phyloP scores from a whole-genome alignment of 1,284 basidiomycete species.

The Leccinum pachyderme region DNA sequence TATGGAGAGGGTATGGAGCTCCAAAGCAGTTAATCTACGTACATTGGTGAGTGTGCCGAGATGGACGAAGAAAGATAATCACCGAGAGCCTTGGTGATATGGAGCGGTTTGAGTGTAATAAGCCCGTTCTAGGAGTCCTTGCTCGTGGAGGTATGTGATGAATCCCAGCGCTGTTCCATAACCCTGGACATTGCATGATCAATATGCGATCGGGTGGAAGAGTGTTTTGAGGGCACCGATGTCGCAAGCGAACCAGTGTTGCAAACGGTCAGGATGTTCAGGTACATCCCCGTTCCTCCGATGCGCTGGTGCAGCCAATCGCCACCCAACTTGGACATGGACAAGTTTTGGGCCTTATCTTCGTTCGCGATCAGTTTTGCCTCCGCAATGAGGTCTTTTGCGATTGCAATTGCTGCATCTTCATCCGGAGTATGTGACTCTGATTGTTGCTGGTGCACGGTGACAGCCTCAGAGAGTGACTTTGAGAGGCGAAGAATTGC shows the following conservation, averaged over 20 bases:
- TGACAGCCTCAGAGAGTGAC: slow-evolving; percentile 35
- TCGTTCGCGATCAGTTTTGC: slow-evolving; percentile 72
- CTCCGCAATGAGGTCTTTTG: slow-evolving; percentile 59
- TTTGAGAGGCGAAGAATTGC: slow-evolving; percentile 71
- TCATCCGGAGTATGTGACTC: slow-evolving; percentile 19
- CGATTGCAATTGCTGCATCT: slow-evolving; percentile 48
- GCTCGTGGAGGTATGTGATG: slow-evolving; percentile 84
- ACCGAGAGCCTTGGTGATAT: slow-evolving; percentile 89
- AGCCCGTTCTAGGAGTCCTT: slow-evolving; percentile 71
- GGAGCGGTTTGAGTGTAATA: slow-evolving; percentile 92
- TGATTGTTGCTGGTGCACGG: slow-evolving; percentile 13
- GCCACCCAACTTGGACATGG: slow-evolving; percentile 80
- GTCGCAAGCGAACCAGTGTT: slow-evolving; percentile 93
- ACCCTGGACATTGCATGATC: slow-evolving; percentile 50
- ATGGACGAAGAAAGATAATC: slow-evolving; percentile 1
- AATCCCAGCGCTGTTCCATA: slow-evolving; percentile 94
- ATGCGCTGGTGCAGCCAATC: slow-evolving; percentile 69
- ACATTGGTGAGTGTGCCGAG: not conserved
- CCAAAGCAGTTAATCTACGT: slow-evolving; percentile 77
- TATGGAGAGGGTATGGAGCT: slow-evolving; percentile 78
- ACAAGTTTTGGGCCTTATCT: slow-evolving; percentile 80
- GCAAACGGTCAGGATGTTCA: slow-evolving; percentile 91
- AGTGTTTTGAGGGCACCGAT: slow-evolving; percentile 49
- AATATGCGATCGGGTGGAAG: not conserved
- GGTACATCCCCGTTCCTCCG: slow-evolving; percentile 41